Evolutionary conservation across 2,329 filamentous ascomycete species (phyloP), one percentile per base, ranked within the genome.

Genomic region (Clonostachys sp.): DNA sequence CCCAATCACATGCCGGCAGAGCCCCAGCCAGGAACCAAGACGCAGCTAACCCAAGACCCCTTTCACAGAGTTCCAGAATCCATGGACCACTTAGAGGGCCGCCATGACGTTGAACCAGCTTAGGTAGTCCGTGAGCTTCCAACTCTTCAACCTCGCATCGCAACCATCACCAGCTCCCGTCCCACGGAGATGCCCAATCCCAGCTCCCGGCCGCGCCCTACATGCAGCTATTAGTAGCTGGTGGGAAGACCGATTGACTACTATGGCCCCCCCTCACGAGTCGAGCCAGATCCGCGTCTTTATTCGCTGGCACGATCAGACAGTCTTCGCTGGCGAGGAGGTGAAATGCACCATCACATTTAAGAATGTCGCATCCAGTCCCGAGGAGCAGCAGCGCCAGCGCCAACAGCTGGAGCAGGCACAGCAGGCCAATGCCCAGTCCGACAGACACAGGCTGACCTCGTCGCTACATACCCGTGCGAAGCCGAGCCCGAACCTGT

Each of bases 281-380:
- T 58, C 65, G 51, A 74, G 72, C 70, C 92, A 95, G 74, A 90
- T 99, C 65, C 88, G 91, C 67, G 92, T 96, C 68, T 96, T 92
- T 66, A 89, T 99, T 67, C 85, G 86, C 72, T 99, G 92, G 88
- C 87, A 90, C 66, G 89, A 95, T 63, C 85, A 92, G 66, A 91
- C 89, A 52, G 89, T 99, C 59, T 99, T 97, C 71, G 89, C 94
- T 48, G 94, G 94, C 68, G 94, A 99, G 75, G 87, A 96, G 62
- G 81, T 97, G 61, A 89, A 91, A 71, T 97, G 94, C 70, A 91
- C 86, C 56, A 95, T 99, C 66, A 96, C 89, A 45, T 99, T 99
- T 72, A 92, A 87, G 70, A 99, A 99, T 65, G 79, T 91, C 53
- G 77, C 81, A 40, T 62, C 78, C 44, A 71, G 69, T 38, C 54